Percentiles rank a stretch among this genome's conserved stretches.
These are phyloP conservation scores for Lepidium aucheri DNA, from an alignment of 345 rosid species.

Conservation along the genomic window DNA sequence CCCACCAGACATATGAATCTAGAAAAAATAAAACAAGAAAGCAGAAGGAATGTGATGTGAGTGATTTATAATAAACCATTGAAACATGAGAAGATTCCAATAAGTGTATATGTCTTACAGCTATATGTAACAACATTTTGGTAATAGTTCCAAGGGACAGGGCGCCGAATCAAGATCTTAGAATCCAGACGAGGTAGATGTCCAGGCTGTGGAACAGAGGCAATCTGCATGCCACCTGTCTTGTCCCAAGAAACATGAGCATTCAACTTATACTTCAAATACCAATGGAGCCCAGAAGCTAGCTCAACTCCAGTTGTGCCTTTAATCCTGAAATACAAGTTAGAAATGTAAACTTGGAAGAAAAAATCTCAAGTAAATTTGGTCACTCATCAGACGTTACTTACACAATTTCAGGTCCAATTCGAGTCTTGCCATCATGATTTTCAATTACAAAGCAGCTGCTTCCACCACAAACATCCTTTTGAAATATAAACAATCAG, in stretches of 20 bases:
- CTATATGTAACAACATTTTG: conserved; percentile 95
- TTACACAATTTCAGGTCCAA: conserved; percentile 69
- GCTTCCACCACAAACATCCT: conserved; percentile 74
- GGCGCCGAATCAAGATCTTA: conserved; percentile 61
- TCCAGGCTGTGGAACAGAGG: conserved; percentile 67
- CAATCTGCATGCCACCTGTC: conserved; percentile 81
- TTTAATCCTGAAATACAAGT: conserved; percentile 40
- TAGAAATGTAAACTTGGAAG: background rate
- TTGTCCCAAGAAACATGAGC: conserved; percentile 96
- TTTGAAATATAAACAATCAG: conserved; percentile 7
- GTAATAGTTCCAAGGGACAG: conserved; percentile 93
- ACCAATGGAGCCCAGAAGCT: conserved; percentile 92
- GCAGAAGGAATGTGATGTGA: background rate
- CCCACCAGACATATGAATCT: conserved; percentile 98
- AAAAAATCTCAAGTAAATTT: background rate
- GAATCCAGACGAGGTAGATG: conserved; percentile 57
- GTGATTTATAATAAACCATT: background rate
- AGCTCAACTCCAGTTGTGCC: conserved; percentile 88
- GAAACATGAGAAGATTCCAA: background rate
- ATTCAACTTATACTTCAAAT: conserved; percentile 70
- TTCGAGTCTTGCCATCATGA: conserved; percentile 21
- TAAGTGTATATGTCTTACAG: conserved; percentile 43
- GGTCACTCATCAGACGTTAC: conserved; percentile 10
- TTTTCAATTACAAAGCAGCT: conserved; percentile 65
- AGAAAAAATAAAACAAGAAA: conserved; percentile 10